phyloP scores from a whole-genome alignment of 23 red algal species.

The Gracilariopsis chorda region DNA sequence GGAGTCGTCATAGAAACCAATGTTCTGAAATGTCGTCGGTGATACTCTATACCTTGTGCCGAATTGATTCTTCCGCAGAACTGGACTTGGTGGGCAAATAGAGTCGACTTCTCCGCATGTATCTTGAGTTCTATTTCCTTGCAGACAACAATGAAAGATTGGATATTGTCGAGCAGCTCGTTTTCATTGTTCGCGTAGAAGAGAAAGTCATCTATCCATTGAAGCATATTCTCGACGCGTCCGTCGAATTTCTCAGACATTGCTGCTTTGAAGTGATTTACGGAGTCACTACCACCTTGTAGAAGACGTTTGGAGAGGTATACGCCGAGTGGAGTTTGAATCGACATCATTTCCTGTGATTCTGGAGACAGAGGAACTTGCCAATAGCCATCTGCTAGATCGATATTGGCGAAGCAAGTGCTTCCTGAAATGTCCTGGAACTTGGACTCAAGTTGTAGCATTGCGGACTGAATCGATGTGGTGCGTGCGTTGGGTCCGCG shows the following conservation, averaged over 20 bases:
- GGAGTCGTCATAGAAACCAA: not conserved
- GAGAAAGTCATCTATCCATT: slow-evolving; percentile 10
- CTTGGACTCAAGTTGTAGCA: not conserved
- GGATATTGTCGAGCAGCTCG: not conserved
- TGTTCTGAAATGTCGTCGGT: slow-evolving; percentile 10
- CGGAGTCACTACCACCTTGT: slow-evolving; percentile 21
- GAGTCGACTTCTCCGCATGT: not conserved
- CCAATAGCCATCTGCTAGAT: not conserved
- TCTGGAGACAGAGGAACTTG: not conserved
- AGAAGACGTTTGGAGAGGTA: not conserved
- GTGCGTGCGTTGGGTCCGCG: not conserved
- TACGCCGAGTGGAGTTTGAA: slow-evolving; percentile 18
- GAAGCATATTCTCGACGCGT: not conserved
- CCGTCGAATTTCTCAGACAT: not conserved
- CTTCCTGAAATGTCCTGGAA: not conserved
- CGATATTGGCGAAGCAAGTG: not conserved
- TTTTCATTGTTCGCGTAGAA: not conserved
- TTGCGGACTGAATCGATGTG: not conserved
- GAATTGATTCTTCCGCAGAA: slow-evolving; percentile 16
- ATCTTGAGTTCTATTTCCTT: not conserved
- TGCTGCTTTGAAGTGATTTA: slow-evolving; percentile 8
- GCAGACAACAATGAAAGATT: not conserved
- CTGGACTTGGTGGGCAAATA: not conserved
- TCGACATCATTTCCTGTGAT: not conserved
- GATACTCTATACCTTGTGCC: not conserved